Percentiles rank a stretch among this genome's conserved stretches.
These are phyloP conservation scores for Dipodascus geniculatus DNA, from an alignment of 805 yeast species.

Conservation along the genomic window DNA sequence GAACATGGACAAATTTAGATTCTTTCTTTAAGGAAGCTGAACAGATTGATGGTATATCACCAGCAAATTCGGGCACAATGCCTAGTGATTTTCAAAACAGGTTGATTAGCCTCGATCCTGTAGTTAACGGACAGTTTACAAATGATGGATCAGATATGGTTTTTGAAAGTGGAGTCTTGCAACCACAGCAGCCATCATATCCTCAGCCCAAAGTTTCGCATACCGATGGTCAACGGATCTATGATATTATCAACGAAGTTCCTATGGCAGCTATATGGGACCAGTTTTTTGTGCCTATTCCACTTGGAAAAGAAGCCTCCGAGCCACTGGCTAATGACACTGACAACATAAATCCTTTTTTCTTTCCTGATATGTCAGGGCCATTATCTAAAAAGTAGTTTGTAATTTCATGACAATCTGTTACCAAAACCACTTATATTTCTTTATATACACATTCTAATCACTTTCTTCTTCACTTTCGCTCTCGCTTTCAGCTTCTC, in stretches of 20 bases:
- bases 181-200: neutral
- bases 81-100: neutral
- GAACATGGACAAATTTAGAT: slow-evolving; percentile 8
- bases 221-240: slow-evolving; percentile 22
- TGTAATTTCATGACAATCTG: too few species aligned
- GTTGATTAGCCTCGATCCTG: neutral
- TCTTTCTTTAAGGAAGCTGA: slow-evolving; percentile 19
- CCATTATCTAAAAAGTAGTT: too few species aligned
- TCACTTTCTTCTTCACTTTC: neutral
- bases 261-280: slow-evolving; percentile 26
- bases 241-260: slow-evolving; percentile 23
- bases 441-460: neutral
- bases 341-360: neutral
- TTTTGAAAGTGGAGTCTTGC: neutral
- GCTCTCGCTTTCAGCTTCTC: neutral
- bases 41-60: slow-evolving; percentile 4
- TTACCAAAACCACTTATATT: neutral
- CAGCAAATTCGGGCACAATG: slow-evolving; percentile 5
- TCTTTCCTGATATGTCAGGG: neutral
- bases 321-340: too few species aligned
- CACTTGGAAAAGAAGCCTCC: too few species aligned
- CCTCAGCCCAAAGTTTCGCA: slow-evolving; percentile 1
- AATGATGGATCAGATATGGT: neutral
- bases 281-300: slow-evolving; percentile 20
- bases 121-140: neutral